A percentile compares a stretch with the other conserved stretches of the same genome.
phyloP scores from a whole-genome alignment of 805 yeast genomes.

The Helenozyma baotianmanensis region DNA sequence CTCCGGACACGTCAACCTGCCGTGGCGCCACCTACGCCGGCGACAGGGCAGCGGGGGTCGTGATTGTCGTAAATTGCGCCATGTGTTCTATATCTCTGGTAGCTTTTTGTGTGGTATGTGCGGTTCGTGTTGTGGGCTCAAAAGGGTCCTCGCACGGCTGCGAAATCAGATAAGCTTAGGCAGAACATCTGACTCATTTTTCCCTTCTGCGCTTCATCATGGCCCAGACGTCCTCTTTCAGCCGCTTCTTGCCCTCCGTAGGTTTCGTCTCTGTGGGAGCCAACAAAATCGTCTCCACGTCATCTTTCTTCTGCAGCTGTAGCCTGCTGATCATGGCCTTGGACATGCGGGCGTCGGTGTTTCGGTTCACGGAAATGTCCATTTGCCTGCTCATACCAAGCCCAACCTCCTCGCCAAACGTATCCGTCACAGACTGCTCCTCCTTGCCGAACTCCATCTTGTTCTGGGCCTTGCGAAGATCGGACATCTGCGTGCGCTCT shows the following conservation, averaged over 20 bases:
- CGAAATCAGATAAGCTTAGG: too few relatives aligned
- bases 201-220: conserved; percentile 3
- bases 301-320: conserved; percentile 15
- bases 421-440: conserved; percentile 58
- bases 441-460: conserved; percentile 76
- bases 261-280: conserved; percentile 5
- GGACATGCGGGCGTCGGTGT: conserved; percentile 55
- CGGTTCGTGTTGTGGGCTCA: too few relatives aligned
- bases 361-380: conserved; percentile 35
- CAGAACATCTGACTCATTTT: too few relatives aligned
- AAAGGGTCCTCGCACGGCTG: too few relatives aligned
- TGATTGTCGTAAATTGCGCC: too few relatives aligned
- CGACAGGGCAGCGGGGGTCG: neutral
- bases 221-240: conserved; percentile 2
- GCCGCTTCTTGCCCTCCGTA: neutral
- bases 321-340: conserved; percentile 56
- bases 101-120: too few relatives aligned
- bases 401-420: conserved; percentile 78
- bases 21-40: neutral
- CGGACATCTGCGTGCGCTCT: conserved; percentile 77
- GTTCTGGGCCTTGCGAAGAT: conserved; percentile 77
- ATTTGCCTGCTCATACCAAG: conserved; percentile 60
- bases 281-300: conserved; percentile 11
- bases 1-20: too few relatives aligned
- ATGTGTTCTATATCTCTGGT: too few relatives aligned